Evolutionary conservation across 1,284 basidiomycete species (phyloP).

Genomic region (Caloboletus firmus): DNA sequence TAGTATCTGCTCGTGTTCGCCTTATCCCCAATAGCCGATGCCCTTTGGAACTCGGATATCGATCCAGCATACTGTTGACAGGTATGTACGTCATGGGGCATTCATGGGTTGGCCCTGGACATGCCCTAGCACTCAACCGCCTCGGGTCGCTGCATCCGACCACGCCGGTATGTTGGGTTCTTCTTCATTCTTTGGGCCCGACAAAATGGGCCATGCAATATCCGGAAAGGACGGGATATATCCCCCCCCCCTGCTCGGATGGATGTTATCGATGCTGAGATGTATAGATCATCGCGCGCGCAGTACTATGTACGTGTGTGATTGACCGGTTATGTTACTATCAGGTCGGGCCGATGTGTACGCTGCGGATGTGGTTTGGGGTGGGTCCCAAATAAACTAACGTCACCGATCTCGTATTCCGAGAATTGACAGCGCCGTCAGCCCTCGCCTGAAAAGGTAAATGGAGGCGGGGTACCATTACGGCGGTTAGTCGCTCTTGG

Average conservation of each 20-base stretch:
- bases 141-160: background rate
- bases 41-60: background rate
- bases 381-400: background rate
- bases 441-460: background rate
- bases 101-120: background rate
- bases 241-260: background rate
- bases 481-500: background rate
- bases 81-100: background rate
- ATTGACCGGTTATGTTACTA: background rate
- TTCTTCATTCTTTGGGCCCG: background rate
- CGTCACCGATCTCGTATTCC: background rate
- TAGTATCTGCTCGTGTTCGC: background rate
- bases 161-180: background rate
- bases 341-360: background rate
- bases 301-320: background rate
- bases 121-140: background rate
- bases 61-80: background rate
- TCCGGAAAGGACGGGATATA: background rate
- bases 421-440: background rate
- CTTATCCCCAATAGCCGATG: background rate
- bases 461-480: background rate
- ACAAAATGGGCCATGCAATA: background rate
- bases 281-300: background rate
- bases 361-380: conserved; percentile 5
- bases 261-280: background rate